Evolutionary conservation across 23 red algal genomes (phyloP).

Genomic region (Pyropia haitanensis): DNA sequence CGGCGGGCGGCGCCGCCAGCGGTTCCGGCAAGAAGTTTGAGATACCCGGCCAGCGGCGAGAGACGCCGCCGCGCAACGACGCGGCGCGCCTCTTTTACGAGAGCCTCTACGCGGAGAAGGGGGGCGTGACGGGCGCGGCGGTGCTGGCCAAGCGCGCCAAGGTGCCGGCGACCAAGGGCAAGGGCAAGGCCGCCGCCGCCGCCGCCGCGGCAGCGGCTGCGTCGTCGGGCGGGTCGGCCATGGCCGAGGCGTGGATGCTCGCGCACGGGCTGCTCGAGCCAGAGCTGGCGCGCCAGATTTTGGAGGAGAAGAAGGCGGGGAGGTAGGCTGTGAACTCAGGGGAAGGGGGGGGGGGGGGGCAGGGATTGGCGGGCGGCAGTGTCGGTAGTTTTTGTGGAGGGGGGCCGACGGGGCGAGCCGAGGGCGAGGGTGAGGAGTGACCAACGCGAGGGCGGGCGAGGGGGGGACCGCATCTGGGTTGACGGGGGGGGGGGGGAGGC

Average conservation of each 20-base stretch:
- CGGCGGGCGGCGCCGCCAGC: too few species aligned
- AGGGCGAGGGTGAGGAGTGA: too few species aligned
- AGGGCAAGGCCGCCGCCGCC: neutral
- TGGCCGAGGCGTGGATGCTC: constrained; percentile 77
- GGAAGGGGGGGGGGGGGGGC: too few species aligned
- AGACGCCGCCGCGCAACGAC: constrained; percentile 64
- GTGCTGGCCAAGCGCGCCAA: constrained; percentile 5
- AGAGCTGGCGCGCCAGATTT: constrained; percentile 9
- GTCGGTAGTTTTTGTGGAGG: too few species aligned
- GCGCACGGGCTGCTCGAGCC: constrained; percentile 68
- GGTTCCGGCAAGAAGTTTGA: constrained; percentile 42
- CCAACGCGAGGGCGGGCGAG: too few species aligned
- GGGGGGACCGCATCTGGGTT: too few species aligned
- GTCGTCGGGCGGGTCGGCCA: constrained; percentile 1
- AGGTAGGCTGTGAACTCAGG: too few species aligned
- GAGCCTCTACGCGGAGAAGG: constrained; percentile 80
- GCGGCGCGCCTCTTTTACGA: constrained; percentile 80
- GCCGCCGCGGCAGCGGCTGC: too few species aligned
- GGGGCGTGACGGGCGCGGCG: too few species aligned
- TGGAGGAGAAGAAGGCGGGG: constrained; percentile 4
- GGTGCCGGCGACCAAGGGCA: constrained; percentile 1
- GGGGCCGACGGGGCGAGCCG: too few species aligned
- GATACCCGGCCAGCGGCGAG: constrained; percentile 61
- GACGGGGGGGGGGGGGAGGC: too few species aligned
- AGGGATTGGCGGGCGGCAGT: too few species aligned